Percentiles rank a stretch among this genome's conserved stretches.
Evolutionary conservation across 768 basidiomycete genomes (phyloP).

Genomic region (Hydnomerulius pinastri): DNA sequence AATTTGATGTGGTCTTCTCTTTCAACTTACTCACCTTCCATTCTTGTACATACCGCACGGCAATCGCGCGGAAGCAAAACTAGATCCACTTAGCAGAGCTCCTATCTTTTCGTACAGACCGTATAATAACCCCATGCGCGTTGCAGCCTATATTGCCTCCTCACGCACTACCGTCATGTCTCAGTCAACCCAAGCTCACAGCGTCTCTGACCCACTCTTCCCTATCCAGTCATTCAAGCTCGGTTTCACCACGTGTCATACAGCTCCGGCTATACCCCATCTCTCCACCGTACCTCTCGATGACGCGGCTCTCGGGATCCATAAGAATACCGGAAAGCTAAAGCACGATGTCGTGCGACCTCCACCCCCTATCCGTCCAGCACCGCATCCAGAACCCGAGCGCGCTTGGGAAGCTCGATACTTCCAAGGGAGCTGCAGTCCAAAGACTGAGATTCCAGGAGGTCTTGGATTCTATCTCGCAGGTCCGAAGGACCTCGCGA

Average conservation of each 20-base stretch:
- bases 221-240: conserved; percentile 8
- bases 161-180: neutral
- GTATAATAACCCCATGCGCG: neutral
- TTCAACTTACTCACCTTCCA: too few species aligned
- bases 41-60: too few species aligned
- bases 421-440: conserved; percentile 62
- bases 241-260: conserved; percentile 46
- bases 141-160: too few species aligned
- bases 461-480: conserved; percentile 73
- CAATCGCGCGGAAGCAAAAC: too few species aligned
- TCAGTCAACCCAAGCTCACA: neutral
- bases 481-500: conserved; percentile 49
- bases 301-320: conserved; percentile 50
- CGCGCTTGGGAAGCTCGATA: conserved; percentile 65
- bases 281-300: conserved; percentile 34
- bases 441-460: conserved; percentile 49
- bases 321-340: conserved; percentile 44
- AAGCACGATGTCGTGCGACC: conserved; percentile 32
- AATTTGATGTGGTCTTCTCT: too few species aligned
- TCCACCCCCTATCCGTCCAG: conserved; percentile 12
- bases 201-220: conserved; percentile 1
- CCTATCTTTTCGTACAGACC: too few species aligned
- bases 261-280: conserved; percentile 19
- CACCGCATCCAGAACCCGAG: conserved; percentile 10
- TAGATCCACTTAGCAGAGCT: too few species aligned